These are phyloP conservation scores for Clavulina sp. DNA, from an alignment of 768 basidiomycete genomes.

Conservation along the genomic window DNA sequence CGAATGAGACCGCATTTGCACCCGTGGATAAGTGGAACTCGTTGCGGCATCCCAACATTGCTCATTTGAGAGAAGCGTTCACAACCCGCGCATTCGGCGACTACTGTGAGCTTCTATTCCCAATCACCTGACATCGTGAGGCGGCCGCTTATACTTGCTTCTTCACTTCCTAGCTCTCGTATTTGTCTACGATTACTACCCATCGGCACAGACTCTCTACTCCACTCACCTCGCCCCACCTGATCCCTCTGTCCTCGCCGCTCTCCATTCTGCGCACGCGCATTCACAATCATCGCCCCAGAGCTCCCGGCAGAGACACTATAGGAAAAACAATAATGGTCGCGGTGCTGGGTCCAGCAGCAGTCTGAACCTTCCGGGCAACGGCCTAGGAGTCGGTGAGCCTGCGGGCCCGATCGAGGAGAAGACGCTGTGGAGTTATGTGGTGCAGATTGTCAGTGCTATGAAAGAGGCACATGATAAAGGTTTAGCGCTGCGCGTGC, in stretches of 20 bases:
- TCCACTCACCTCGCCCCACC: slow-evolving; percentile 26
- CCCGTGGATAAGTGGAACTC: slow-evolving; percentile 74
- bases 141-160: neutral
- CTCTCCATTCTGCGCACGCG: slow-evolving; percentile 30
- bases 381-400: slow-evolving; percentile 22
- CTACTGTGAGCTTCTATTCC: slow-evolving; percentile 42
- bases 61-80: slow-evolving; percentile 78
- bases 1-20: slow-evolving; percentile 62
- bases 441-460: slow-evolving; percentile 76
- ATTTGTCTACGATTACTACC: slow-evolving; percentile 79
- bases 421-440: slow-evolving; percentile 77
- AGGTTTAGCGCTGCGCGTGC: slow-evolving; percentile 59
- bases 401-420: slow-evolving; percentile 43
- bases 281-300: slow-evolving; percentile 12
- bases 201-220: slow-evolving; percentile 59
- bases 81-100: slow-evolving; percentile 87
- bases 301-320: slow-evolving; percentile 12
- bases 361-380: too few relatives aligned
- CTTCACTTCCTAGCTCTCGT: slow-evolving; percentile 52
- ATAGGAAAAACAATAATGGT: neutral
- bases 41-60: slow-evolving; percentile 71
- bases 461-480: slow-evolving; percentile 73
- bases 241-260: slow-evolving; percentile 44
- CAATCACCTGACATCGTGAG: slow-evolving; percentile 3
- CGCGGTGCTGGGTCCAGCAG: neutral